A percentile compares a stretch with the other conserved stretches of the same genome.
phyloP scores from a whole-genome alignment of 495 filamentous ascomycete species.

The Trichoderma orchidacearum region DNA sequence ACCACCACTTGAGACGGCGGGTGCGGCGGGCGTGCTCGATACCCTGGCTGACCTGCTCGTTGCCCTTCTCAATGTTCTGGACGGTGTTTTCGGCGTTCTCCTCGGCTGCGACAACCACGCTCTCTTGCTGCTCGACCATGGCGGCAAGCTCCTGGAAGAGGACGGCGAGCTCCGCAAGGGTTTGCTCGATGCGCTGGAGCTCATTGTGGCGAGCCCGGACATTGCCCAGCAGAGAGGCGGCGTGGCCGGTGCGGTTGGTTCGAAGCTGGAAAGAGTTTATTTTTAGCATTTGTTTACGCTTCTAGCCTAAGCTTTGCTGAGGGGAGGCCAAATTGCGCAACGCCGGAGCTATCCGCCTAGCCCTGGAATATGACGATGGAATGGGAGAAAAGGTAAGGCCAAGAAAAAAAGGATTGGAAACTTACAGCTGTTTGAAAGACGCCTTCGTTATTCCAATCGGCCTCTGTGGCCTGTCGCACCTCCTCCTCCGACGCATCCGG shows the following conservation, averaged over 20 bases:
- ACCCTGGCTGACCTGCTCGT: constrained; percentile 45
- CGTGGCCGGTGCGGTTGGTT: constrained; percentile 52
- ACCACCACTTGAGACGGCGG: constrained; percentile 62
- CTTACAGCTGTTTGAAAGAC: constrained; percentile 64
- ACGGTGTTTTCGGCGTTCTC: constrained; percentile 40
- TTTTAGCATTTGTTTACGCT: not conserved
- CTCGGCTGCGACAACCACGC: constrained; percentile 38
- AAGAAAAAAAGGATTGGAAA: not conserved
- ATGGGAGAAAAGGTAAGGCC: not conserved
- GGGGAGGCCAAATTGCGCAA: no score
- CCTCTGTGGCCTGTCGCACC: constrained; percentile 46
- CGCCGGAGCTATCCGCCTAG: no score
- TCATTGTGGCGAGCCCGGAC: constrained; percentile 68
- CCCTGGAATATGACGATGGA: no score
- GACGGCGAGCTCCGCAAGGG: constrained; percentile 46
- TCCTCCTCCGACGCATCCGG: constrained; percentile 53
- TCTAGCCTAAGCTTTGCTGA: no score
- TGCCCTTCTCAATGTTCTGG: constrained; percentile 44
- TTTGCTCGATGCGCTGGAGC: constrained; percentile 56
- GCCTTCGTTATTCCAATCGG: constrained; percentile 60
- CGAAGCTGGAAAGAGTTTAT: constrained; percentile 38
- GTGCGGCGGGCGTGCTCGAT: constrained; percentile 41
- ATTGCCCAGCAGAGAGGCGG: constrained; percentile 50
- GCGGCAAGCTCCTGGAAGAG: constrained; percentile 57
- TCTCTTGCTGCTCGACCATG: constrained; percentile 49